Evolutionary conservation across 495 filamentous ascomycete genomes (phyloP).

Genomic region (Aspergillus saccharolyticus): DNA sequence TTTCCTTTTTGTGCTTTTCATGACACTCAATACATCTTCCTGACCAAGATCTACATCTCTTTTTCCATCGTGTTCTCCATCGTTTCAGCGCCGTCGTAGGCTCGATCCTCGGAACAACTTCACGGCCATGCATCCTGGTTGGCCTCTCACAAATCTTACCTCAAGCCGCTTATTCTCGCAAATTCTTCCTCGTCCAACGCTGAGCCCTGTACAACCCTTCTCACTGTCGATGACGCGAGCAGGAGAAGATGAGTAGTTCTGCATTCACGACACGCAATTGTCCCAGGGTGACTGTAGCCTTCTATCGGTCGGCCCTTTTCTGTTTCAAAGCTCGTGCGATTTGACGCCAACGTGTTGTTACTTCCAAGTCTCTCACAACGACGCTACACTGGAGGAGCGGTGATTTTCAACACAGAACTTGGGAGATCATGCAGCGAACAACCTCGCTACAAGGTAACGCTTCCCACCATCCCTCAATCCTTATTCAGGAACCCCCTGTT

Average conservation of each 20-base stretch:
- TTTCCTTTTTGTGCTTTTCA: no score
- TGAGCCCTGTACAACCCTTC: background rate
- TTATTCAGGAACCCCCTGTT: background rate
- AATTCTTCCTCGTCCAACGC: background rate
- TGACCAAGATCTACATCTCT: background rate
- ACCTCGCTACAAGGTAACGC: background rate
- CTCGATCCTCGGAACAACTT: background rate
- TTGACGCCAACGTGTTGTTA: background rate
- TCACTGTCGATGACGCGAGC: background rate
- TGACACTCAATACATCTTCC: no score
- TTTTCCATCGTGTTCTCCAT: background rate
- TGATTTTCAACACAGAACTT: background rate
- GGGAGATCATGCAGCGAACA: background rate
- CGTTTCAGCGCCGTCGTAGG: background rate
- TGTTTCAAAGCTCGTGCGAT: background rate
- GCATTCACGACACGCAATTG: background rate
- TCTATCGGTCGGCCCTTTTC: background rate
- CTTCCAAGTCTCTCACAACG: background rate
- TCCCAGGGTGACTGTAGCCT: background rate
- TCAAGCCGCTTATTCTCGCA: background rate
- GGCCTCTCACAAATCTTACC: background rate
- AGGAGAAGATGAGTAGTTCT: background rate
- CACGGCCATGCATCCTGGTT: background rate
- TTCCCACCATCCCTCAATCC: background rate
- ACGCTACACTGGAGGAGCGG: background rate